Evolutionary conservation across 495 filamentous ascomycete genomes (phyloP).

Genomic region (Podospora appendiculata): DNA sequence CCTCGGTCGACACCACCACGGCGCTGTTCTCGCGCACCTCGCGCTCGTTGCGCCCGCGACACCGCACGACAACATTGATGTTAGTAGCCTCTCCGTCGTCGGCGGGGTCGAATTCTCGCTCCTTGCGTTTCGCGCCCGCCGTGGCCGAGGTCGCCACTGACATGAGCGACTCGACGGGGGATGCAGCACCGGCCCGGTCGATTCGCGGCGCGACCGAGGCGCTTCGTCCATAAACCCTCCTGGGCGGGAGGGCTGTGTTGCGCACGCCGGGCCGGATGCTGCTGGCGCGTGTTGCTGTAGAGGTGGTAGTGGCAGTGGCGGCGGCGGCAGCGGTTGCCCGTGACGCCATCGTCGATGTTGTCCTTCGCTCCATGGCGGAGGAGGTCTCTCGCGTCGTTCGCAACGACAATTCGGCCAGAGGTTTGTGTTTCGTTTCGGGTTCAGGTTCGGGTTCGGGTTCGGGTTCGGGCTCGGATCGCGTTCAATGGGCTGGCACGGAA

Average conservation of each 20-base stretch:
- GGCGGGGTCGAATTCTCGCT: conserved; percentile 65
- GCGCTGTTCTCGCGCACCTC: conserved; percentile 90
- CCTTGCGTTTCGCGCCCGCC: conserved; percentile 65
- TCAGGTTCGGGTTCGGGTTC: neutral
- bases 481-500: too few relatives aligned
- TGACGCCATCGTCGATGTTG: conserved; percentile 15
- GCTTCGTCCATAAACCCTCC: conserved; percentile 1
- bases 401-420: neutral
- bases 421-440: neutral
- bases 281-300: conserved; percentile 2
- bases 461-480: neutral
- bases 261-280: too few relatives aligned
- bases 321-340: conserved; percentile 1
- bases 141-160: conserved; percentile 40
- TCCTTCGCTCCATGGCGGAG: conserved; percentile 26
- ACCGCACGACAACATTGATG: conserved; percentile 94
- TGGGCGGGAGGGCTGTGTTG: too few relatives aligned
- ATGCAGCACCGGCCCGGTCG: conserved; percentile 41
- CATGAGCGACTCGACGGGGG: conserved; percentile 57
- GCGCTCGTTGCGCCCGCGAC: conserved; percentile 83
- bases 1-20: conserved; percentile 82
- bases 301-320: neutral
- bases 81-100: conserved; percentile 77
- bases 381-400: neutral
- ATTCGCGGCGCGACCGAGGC: conserved; percentile 23